Conservation (phyloP, 345 rosid species). For the Gossypium stocksii region DNA sequence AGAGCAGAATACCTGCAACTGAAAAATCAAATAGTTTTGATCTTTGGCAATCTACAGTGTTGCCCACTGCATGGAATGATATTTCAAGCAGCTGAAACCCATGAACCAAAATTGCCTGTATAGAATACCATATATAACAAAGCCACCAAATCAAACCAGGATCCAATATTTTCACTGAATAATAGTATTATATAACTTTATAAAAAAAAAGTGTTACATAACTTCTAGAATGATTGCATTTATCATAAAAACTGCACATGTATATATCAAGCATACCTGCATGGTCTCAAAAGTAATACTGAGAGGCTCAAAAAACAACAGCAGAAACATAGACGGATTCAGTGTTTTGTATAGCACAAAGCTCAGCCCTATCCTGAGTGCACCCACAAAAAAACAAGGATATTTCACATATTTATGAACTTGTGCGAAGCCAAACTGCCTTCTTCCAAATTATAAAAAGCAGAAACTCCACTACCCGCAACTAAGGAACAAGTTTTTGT, state of each 20-base stretch:
- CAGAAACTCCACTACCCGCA: background rate
- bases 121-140: background rate
- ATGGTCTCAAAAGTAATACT: conserved; percentile 18
- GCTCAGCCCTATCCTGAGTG: conserved; percentile 10
- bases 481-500: background rate
- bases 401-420: background rate
- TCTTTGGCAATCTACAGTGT: conserved; percentile 6
- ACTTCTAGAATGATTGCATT: background rate
- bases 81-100: conserved; percentile 17
- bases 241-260: background rate
- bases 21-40: conserved; percentile 11
- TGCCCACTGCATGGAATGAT: background rate
- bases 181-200: background rate
- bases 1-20: background rate
- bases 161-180: background rate
- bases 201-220: background rate
- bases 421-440: background rate
- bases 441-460: background rate
- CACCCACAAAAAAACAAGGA: background rate
- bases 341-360: background rate
- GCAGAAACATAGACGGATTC: conserved; percentile 12
- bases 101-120: conserved; percentile 11
- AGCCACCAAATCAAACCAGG: background rate
- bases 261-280: conserved; percentile 4
- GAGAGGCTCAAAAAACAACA: conserved; percentile 17